Base-by-base conservation (phyloP, 2,329 filamentous ascomycete genomes). In the Didymellaceae sp. region DNA sequence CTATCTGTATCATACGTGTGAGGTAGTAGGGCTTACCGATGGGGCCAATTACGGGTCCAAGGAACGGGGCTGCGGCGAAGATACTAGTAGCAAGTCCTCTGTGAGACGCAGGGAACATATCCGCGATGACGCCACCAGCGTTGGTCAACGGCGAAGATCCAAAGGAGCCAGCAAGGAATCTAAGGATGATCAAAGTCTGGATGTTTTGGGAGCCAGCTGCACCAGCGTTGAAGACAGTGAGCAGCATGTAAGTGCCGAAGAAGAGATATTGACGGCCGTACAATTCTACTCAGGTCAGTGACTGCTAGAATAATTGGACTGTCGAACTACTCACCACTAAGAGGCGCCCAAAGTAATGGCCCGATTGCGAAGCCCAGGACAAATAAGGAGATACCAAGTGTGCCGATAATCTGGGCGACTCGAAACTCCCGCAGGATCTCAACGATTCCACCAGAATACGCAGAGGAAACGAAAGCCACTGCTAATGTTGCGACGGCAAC, bases 401-500 rank as follows among this genome's bases (percentile, higher is more conserved):
- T 85, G 30, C 79, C 80, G 6, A 86, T 71, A 58, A 83, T 81
- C 39, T 74, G 67, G 34, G 70, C 73, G 21, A 83, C 77, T 10
- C 73, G 48, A 56, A 89, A 88, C 25, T 84, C 75, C 1, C 54
- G 33, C 11, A 85, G 76, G 44, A 90, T 77, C 39, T 83, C 74
- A 7, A 58, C 48, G 11, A 85, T 68, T 37, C 83, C 83, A 10
- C 84, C 83, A 4, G 82, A 83, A 68, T 84, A 89, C 24, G 87
- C 87, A 1, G 85, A 87, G 14, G 86, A 88, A 45, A 84, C 83
- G 61, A 91, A 87, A 2, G 88, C 78, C 22, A 90, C 86, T 21
- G 75, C 86, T 33, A 91, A 78, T 1, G 86, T 88, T 11, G 87
- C 83, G 21, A 87, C 61, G 10, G 87, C 86, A 48, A 87, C 82